Conservation (phyloP, 2,329 filamentous ascomycete species). For the Pyricularia grisea region DNA sequence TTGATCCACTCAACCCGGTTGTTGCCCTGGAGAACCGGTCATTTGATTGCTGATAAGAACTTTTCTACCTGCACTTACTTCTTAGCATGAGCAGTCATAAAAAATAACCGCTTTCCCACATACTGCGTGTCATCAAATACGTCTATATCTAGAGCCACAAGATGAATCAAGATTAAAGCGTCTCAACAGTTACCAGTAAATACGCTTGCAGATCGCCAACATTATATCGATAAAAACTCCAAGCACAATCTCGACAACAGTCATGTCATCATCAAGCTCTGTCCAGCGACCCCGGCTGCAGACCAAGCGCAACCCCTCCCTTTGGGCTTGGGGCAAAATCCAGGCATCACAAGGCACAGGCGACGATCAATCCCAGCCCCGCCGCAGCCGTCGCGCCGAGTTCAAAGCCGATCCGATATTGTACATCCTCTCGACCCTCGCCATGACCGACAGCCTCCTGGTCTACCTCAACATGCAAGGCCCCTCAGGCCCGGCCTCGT, state of each 20-base stretch:
- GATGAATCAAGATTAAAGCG: not conserved
- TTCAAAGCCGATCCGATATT: not conserved
- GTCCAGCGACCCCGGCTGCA: not conserved
- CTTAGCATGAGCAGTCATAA: not conserved
- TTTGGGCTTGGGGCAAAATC: slow-evolving; percentile 3
- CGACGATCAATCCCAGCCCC: not conserved
- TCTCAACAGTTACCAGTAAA: not conserved
- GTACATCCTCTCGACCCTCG: not conserved
- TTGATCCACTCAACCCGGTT: not conserved
- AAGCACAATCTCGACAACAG: not conserved
- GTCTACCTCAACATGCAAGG: slow-evolving; percentile 4
- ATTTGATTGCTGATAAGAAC: not conserved
- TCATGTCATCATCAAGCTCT: not conserved
- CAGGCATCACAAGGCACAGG: not conserved
- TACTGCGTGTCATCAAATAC: not conserved
- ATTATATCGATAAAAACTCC: not conserved
- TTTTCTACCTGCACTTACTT: not conserved
- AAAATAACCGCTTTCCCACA: not conserved
- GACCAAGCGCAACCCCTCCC: not conserved
- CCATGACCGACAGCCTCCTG: slow-evolving; percentile 5
- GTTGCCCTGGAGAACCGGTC: not conserved
- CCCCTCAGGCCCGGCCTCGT: slow-evolving; percentile 2
- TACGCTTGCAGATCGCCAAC: not conserved
- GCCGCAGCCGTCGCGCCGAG: slow-evolving; percentile 1
- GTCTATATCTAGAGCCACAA: not conserved